These are phyloP conservation scores for Trichoderma reesei DNA, from an alignment of 495 filamentous ascomycete genomes.

Conservation along the genomic window DNA sequence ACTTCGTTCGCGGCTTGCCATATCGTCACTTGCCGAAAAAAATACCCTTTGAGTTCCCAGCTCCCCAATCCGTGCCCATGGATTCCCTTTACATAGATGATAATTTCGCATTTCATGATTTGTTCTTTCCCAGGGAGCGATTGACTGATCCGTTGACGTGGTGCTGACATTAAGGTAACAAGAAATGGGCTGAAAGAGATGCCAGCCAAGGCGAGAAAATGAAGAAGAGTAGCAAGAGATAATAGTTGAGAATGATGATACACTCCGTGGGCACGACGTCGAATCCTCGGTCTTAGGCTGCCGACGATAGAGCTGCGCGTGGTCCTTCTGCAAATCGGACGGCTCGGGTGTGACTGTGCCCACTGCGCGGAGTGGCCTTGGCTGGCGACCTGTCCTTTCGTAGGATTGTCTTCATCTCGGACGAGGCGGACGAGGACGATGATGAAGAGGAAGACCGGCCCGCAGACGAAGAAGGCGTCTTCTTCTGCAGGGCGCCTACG, in stretches of 20 bases:
- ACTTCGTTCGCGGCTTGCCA: conserved; percentile 1
- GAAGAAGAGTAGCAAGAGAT: not conserved
- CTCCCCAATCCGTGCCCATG: not conserved
- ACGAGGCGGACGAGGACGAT: not conserved
- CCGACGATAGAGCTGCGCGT: conserved; percentile 7
- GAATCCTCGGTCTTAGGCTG: not conserved
- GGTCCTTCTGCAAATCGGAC: conserved; percentile 12
- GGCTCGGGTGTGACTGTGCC: conserved; percentile 9
- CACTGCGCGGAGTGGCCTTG: not conserved
- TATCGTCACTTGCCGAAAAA: conserved; percentile 6
- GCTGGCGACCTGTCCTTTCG: conserved; percentile 8
- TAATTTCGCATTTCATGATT: not conserved
- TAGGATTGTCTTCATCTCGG: conserved; percentile 13
- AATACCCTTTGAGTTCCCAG: conserved; percentile 6
- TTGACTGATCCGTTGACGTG: not conserved
- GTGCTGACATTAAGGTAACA: not conserved
- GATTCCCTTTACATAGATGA: not conserved
- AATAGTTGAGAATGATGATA: not conserved
- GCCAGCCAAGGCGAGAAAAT: conserved; percentile 1
- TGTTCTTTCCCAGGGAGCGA: not conserved
- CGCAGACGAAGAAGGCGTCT: conserved; percentile 34
- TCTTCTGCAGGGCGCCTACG: conserved; percentile 40
- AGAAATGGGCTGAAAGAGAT: not conserved
- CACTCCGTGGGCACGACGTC: not conserved
- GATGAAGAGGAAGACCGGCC: conserved; percentile 36